Percentiles rank a stretch among this genome's conserved stretches.
These are phyloP conservation scores for Earliella scabrosa DNA, from an alignment of 1,284 basidiomycete genomes.

Conservation along the genomic window DNA sequence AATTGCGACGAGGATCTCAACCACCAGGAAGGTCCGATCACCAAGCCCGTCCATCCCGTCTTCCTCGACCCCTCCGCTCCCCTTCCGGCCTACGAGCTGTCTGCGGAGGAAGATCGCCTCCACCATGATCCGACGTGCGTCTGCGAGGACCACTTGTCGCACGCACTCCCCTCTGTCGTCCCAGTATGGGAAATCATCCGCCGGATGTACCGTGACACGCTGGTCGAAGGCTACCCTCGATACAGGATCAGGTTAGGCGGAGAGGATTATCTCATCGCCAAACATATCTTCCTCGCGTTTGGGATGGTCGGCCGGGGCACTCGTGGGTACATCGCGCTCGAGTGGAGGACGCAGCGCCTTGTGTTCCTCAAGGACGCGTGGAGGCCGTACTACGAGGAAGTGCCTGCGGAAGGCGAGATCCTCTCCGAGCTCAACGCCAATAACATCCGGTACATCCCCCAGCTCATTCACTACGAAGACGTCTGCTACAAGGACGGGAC, in stretches of 20 bases:
- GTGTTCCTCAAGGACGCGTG: too few species aligned
- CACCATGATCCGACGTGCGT: background rate
- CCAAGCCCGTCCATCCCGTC: background rate
- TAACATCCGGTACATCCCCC: background rate
- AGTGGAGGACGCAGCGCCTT: too few species aligned
- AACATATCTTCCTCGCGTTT: background rate
- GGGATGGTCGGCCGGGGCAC: conserved; percentile 9
- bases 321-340: too few species aligned
- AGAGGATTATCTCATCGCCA: conserved; percentile 1
- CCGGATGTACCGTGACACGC: too few species aligned
- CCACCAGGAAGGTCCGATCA: background rate
- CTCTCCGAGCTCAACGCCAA: background rate
- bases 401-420: too few species aligned
- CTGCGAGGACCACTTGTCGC: too few species aligned
- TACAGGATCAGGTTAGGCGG: too few species aligned
- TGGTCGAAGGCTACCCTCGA: background rate
- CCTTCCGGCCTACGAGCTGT: background rate
- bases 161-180: background rate
- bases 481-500: too few species aligned
- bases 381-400: too few species aligned
- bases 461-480: conserved; percentile 3
- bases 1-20: too few species aligned
- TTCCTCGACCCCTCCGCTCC: too few species aligned
- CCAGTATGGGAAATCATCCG: too few species aligned
- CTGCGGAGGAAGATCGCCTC: background rate